Base-by-base conservation (phyloP, 305 asterid genomes). In the Fraxinus sp. region DNA sequence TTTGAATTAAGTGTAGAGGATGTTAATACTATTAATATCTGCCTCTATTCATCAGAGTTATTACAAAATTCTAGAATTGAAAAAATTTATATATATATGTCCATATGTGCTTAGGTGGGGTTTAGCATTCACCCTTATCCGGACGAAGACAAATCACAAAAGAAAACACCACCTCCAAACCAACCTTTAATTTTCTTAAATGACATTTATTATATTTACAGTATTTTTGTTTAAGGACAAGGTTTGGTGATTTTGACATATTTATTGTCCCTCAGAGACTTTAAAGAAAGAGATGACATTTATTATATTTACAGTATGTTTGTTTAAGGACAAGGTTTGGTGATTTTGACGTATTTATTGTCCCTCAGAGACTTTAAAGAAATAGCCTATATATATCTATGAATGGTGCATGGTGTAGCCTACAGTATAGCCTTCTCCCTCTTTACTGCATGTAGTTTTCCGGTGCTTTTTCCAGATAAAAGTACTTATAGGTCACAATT, bases 331-430 rank as follows among this genome's bases (percentile, higher is more conserved):
- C 86, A 80, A 83, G 64, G 86, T 80, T 82, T 57, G 72, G 22
- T 55, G 82, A 88, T 86, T 80, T 78, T 36, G 87, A 77, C 88
- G 76, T 81, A 88, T 88, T 86, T 81, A 86, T 73, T 88, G 77
- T 79, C 39, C 89, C 78, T 76, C 82, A 78, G 84, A 79, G 84
- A 79, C 83, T 22, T 78, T 84, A 52, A 84, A 83, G 83, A 80
- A 84, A 74, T 86, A 81, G 87, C 88, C 89, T 82, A 84, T 44
- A 30, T 77, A 70, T 76, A 72, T 72, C 81, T 81, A 83, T 81
- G 76, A 77, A 79, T 7, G 87, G 80, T 83, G 86, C 88, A 83
- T 81, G 84, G 74, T 36, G 77, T 62, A 77, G 81, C 86, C 87
- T 85, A 74, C 55, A 52, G 30, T 75, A 37, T 79, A 77, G 44